Evolutionary conservation across 2,329 filamentous ascomycete genomes (phyloP).

Genomic region (Cercospora berteroae): DNA sequence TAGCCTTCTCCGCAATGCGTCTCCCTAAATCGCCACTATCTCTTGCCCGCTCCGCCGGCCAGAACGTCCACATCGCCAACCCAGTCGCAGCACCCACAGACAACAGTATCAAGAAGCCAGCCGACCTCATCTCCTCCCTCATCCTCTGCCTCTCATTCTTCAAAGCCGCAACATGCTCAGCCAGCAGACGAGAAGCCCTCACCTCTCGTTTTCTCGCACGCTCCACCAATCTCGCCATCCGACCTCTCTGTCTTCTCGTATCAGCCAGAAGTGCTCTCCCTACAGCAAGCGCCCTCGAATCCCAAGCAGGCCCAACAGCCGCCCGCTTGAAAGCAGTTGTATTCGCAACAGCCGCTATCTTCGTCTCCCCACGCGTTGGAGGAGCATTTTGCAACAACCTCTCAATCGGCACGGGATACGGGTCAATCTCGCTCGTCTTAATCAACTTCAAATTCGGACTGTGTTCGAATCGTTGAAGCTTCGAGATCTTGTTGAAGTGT

Average conservation of each 20-base stretch:
- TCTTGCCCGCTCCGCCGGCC: constrained; percentile 21
- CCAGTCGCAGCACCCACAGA: constrained; percentile 26
- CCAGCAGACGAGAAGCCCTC: background rate
- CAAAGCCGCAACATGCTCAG: constrained; percentile 16
- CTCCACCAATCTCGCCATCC: constrained; percentile 16
- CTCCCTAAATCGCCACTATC: constrained; percentile 28
- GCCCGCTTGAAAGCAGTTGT: background rate
- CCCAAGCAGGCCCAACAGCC: constrained; percentile 12
- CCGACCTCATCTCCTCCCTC: constrained; percentile 24
- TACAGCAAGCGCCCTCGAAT: constrained; percentile 23
- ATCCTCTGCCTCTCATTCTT: constrained; percentile 21
- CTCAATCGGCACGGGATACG: constrained; percentile 21
- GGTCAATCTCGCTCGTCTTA: constrained; percentile 33
- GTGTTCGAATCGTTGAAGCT: constrained; percentile 33
- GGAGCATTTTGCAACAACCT: constrained; percentile 2
- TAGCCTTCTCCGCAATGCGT: constrained; percentile 26
- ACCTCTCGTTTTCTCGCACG: constrained; percentile 18
- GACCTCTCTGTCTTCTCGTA: constrained; percentile 16
- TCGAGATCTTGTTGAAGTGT: constrained; percentile 35
- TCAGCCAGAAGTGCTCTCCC: constrained; percentile 26
- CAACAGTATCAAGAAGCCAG: constrained; percentile 24
- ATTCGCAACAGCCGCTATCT: background rate
- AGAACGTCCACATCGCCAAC: constrained; percentile 30
- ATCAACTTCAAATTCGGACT: constrained; percentile 35
- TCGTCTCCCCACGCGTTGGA: background rate